Base-by-base conservation (phyloP, 768 basidiomycete genomes). In the Nidula microcarpa region DNA sequence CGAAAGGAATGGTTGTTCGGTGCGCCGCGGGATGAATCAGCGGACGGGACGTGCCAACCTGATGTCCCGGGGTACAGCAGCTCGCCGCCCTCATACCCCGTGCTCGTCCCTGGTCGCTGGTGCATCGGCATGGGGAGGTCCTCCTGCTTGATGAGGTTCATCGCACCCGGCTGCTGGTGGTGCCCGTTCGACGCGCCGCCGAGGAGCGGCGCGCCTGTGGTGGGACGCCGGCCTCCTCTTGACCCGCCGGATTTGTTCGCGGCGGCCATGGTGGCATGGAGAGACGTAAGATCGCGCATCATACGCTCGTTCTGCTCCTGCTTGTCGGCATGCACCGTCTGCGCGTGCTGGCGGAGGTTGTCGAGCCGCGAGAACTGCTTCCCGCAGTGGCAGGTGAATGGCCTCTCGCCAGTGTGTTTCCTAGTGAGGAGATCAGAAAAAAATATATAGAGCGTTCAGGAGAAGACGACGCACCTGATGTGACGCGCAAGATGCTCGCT, bases 331-430 rank as follows among this genome's bases (percentile, higher is more conserved):
- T 98, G 96, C 1, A 97, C 94, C 5, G 95, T 96, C 77, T 95
- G 91, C 0, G 94, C 92, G 68, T 98, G 96, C 66, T 98, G 96
- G 45, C 96, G 86, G 2, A 98, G 81, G 65, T 98, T 98, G 72
- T 98, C 96, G 65, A 98, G 86, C 10, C 96, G 86, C 5, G 93
- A 94, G 66, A 98, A 98, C 59, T 95, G 88, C 69, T 96, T 95
- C 10, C 86, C 82, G 74, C 96, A 98, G 66, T 98, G 95, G 64
- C 96, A 98, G 39, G 86, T 83, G 70, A 98, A 98, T 14, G 96
- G 96, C 16, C 94, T 86, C 67, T 98, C 96, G 56, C 96, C 96
- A 4, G 96, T 98, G 70, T 98, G 96, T 81, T 98, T 98, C 60
- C 95, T 98, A 72, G 34, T 47, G 50, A 50, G 18, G 37, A 34